A percentile compares a stretch with the other conserved stretches of the same genome.
Evolutionary conservation across 331 rosid genomes (phyloP).

Genomic region (Prunus yedoensis): DNA sequence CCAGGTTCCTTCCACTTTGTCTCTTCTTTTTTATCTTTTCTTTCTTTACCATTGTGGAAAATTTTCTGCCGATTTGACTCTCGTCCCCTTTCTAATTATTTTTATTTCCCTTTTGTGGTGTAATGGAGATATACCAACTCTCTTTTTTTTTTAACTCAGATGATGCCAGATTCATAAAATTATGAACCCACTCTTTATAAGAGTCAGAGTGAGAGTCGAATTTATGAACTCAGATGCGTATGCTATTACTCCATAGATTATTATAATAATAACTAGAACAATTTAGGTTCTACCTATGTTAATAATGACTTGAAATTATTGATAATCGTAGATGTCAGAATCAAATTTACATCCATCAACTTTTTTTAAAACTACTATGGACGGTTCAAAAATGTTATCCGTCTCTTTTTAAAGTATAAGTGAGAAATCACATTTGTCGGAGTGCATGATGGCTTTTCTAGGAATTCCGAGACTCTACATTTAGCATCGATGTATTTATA

Average conservation of each 20-base stretch:
- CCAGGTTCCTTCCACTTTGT: neutral
- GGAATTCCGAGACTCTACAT: accelerated
- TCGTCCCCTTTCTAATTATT: neutral
- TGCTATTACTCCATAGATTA: too few species aligned
- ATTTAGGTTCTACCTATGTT: neutral
- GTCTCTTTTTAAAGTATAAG: too few species aligned
- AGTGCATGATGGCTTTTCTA: too few species aligned
- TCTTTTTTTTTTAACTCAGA: too few species aligned
- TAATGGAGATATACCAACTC: neutral
- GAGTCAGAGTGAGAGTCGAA: too few species aligned
- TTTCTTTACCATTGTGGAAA: neutral
- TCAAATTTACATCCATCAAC: neutral
- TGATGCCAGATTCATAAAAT: too few species aligned
- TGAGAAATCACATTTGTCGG: too few species aligned
- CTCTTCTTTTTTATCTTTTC: neutral
- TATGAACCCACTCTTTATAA: too few species aligned
- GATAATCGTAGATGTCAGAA: neutral
- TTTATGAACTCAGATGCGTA: too few species aligned
- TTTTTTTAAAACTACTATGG: neutral
- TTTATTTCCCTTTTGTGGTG: neutral
- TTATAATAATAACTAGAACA: neutral
- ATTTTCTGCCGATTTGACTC: neutral
- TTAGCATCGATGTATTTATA: too few species aligned
- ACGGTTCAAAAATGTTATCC: too few species aligned
- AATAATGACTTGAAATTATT: neutral